These are phyloP conservation scores for Exserohilum rostratum DNA, from an alignment of 2,329 filamentous ascomycete species.

Conservation along the genomic window DNA sequence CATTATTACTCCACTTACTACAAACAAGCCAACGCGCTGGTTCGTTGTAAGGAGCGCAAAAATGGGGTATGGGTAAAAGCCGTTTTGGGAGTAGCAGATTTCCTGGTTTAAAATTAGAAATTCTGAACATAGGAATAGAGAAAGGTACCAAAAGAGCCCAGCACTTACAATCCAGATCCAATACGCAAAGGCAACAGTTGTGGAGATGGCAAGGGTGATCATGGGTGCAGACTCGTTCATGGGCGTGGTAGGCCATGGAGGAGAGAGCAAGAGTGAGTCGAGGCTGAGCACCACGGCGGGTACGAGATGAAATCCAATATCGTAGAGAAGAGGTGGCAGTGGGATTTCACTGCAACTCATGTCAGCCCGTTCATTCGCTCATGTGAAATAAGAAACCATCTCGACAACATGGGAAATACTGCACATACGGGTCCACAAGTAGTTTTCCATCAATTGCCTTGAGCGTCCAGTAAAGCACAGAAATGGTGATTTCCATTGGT, in stretches of 20 bases:
- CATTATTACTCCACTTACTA: slow-evolving; percentile 72
- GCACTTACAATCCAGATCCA: slow-evolving; percentile 69
- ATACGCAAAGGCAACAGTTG: slow-evolving; percentile 67
- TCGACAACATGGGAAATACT: background rate
- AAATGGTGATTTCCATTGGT: slow-evolving; percentile 74
- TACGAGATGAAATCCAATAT: slow-evolving; percentile 56
- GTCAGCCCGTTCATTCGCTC: background rate
- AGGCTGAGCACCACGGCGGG: slow-evolving; percentile 68
- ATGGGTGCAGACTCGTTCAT: slow-evolving; percentile 58
- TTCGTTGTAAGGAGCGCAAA: slow-evolving; percentile 71
- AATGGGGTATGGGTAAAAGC: slow-evolving; percentile 84
- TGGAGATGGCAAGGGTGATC: slow-evolving; percentile 65
- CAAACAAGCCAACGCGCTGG: slow-evolving; percentile 73
- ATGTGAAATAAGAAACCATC: background rate
- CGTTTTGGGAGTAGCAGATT: slow-evolving; percentile 70
- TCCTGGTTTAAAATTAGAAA: slow-evolving; percentile 50
- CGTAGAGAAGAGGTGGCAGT: slow-evolving; percentile 56
- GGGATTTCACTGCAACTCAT: slow-evolving; percentile 25
- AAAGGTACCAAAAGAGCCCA: too few species aligned
- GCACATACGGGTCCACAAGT: slow-evolving; percentile 50
- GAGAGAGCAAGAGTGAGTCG: slow-evolving; percentile 72
- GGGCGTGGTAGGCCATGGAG: slow-evolving; percentile 66
- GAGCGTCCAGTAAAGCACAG: slow-evolving; percentile 74
- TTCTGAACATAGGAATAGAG: background rate
- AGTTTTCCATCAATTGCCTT: slow-evolving; percentile 60